Conservation (phyloP, 23 red algal species). For the Cyanidioschyzon merolae region DNA sequence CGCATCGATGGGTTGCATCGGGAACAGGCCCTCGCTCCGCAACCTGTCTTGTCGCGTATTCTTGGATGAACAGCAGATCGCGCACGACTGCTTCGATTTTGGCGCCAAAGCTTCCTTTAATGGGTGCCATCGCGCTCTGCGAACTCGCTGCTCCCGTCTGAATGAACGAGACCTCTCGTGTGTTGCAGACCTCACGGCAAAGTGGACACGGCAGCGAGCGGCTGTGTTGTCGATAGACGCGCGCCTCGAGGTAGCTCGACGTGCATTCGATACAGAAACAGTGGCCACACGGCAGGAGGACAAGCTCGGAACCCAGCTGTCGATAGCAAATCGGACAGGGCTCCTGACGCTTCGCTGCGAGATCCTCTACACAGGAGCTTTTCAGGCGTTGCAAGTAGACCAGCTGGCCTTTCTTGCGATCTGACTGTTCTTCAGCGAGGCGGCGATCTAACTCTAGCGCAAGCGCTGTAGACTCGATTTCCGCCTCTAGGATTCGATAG, state of each 20-base stretch:
- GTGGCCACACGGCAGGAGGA: conserved; percentile 43
- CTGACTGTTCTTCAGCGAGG: background rate
- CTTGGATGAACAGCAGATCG: background rate
- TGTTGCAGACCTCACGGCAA: conserved; percentile 5
- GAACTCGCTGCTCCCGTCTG: background rate
- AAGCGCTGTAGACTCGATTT: background rate
- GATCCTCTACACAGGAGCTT: background rate
- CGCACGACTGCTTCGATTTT: conserved; percentile 12
- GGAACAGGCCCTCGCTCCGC: background rate
- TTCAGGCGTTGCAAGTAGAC: background rate
- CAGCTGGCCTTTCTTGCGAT: background rate
- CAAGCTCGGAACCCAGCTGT: background rate
- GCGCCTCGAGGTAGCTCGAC: conserved; percentile 9
- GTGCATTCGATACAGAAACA: conserved; percentile 34
- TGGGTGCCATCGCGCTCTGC: background rate
- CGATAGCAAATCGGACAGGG: conserved; percentile 22
- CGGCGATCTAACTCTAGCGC: conserved; percentile 14
- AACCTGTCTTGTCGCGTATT: background rate
- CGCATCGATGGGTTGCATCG: background rate
- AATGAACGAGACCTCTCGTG: conserved; percentile 19
- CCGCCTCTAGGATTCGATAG: conserved; percentile 2
- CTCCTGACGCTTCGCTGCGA: background rate
- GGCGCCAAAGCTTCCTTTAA: background rate
- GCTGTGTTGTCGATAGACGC: background rate
- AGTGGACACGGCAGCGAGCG: conserved; percentile 16